These are phyloP conservation scores for Metschnikowia continentalis DNA, from an alignment of 805 yeast species.

Conservation along the genomic window DNA sequence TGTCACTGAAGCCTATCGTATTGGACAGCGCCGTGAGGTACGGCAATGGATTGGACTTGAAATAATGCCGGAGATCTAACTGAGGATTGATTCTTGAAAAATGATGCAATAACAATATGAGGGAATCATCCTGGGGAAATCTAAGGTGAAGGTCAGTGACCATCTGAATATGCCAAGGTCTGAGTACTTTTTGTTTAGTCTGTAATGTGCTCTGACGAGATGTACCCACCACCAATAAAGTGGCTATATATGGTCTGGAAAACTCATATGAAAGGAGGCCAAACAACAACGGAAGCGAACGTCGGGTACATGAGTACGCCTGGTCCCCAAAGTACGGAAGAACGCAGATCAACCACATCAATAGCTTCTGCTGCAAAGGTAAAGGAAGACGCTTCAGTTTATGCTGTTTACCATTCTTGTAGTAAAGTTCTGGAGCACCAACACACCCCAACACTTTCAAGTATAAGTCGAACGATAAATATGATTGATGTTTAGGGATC, in stretches of 20 bases:
- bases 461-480: conserved; percentile 5
- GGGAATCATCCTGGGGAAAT: conserved; percentile 14
- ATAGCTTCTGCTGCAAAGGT: conserved; percentile 11
- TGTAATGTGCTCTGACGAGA: not conserved
- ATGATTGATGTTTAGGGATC: conserved; percentile 8
- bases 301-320: conserved; percentile 2
- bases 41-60: not conserved
- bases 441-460: conserved; percentile 10
- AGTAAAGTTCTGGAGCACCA: conserved; percentile 18
- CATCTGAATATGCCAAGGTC: conserved; percentile 14
- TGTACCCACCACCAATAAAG: conserved; percentile 11
- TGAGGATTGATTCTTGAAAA: conserved; percentile 1
- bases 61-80: conserved; percentile 2
- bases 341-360: conserved; percentile 14
- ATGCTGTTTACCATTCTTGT: conserved; percentile 15
- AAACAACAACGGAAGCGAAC: conserved; percentile 13
- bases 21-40: not conserved
- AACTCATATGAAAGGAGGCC: conserved; percentile 16
- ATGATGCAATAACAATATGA: conserved; percentile 8
- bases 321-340: conserved; percentile 14
- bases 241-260: conserved; percentile 14
- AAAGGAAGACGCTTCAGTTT: conserved; percentile 17
- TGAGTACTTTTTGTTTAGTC: conserved; percentile 3
- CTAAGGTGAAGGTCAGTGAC: conserved; percentile 9
- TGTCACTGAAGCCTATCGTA: not conserved